These are phyloP conservation scores for Podospora anserina DNA, from an alignment of 495 filamentous ascomycete genomes.

Conservation along the genomic window DNA sequence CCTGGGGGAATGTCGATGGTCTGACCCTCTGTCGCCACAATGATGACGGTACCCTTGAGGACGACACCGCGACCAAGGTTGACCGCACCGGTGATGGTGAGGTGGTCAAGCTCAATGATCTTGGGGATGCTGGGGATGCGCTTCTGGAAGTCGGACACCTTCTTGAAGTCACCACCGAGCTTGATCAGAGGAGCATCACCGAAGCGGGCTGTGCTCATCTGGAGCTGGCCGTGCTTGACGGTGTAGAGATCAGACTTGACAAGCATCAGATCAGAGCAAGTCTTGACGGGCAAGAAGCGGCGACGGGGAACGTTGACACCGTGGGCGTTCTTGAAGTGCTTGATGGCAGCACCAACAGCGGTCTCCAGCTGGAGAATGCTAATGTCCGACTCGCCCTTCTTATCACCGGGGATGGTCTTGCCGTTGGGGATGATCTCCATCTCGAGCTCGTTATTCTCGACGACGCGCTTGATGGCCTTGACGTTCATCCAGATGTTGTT, in stretches of 20 bases:
- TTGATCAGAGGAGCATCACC: conserved; percentile 99
- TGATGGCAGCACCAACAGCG: conserved; percentile 95
- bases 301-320: conserved; percentile 98
- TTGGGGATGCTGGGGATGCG: conserved; percentile 93
- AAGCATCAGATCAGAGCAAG: conserved; percentile 98
- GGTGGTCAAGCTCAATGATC: conserved; percentile 95
- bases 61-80: conserved; percentile 93
- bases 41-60: conserved; percentile 99
- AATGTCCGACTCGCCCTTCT: conserved; percentile 98
- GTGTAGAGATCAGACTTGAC: conserved; percentile 99
- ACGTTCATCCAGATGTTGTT: conserved; percentile 99
- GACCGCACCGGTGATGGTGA: conserved; percentile 95
- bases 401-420: conserved; percentile 96
- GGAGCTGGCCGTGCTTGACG: conserved; percentile 96
- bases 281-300: conserved; percentile 99
- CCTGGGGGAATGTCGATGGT: conserved; percentile 98
- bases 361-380: conserved; percentile 98
- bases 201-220: conserved; percentile 94
- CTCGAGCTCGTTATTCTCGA: conserved; percentile 96
- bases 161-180: conserved; percentile 99
- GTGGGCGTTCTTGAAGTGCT: conserved; percentile 97
- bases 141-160: conserved; percentile 99
- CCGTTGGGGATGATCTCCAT: conserved; percentile 99
- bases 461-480: conserved; percentile 95
- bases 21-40: conserved; percentile 94